Conservation (phyloP, 768 basidiomycete genomes). For the Dentipellis sp. region DNA sequence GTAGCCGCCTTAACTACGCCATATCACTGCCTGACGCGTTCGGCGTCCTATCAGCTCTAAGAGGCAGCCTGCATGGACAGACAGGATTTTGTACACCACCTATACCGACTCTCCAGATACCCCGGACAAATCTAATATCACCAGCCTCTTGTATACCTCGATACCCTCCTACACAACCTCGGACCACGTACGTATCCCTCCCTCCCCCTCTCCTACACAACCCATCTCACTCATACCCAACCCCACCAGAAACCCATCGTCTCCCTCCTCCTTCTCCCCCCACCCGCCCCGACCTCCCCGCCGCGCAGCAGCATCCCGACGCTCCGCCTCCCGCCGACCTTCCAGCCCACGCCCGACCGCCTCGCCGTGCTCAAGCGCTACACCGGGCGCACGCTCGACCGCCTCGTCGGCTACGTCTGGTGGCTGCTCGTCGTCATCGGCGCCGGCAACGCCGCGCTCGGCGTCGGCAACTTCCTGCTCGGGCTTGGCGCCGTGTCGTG, state of each 20-base stretch:
- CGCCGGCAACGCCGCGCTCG: constrained; percentile 63
- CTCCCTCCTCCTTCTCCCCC: constrained; percentile 55
- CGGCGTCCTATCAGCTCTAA: constrained; percentile 34
- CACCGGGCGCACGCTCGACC: constrained; percentile 59
- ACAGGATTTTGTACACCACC: constrained; percentile 82
- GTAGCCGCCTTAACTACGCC: constrained; percentile 12
- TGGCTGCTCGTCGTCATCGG: constrained; percentile 67
- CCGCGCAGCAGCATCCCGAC: constrained; percentile 25
- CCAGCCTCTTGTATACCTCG: constrained; percentile 66
- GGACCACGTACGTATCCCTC: constrained; percentile 61
- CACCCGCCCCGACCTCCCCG: constrained; percentile 21
- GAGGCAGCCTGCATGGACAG: constrained; percentile 87
- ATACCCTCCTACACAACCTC: constrained; percentile 81
- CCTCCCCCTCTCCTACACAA: background rate
- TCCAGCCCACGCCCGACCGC: constrained; percentile 45
- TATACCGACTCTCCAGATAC: constrained; percentile 51
- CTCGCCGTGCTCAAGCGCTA: constrained; percentile 47
- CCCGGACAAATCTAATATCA: constrained; percentile 43
- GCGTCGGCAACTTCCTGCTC: constrained; percentile 64
- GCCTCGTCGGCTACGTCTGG: constrained; percentile 73
- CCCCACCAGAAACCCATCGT: constrained; percentile 75
- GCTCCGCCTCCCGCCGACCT: constrained; percentile 41
- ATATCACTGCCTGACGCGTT: background rate
- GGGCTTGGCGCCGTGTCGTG: constrained; percentile 59
- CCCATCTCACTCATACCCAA: constrained; percentile 1